Conservation (phyloP, 495 filamentous ascomycete genomes). For the Penicilliopsis zonata region DNA sequence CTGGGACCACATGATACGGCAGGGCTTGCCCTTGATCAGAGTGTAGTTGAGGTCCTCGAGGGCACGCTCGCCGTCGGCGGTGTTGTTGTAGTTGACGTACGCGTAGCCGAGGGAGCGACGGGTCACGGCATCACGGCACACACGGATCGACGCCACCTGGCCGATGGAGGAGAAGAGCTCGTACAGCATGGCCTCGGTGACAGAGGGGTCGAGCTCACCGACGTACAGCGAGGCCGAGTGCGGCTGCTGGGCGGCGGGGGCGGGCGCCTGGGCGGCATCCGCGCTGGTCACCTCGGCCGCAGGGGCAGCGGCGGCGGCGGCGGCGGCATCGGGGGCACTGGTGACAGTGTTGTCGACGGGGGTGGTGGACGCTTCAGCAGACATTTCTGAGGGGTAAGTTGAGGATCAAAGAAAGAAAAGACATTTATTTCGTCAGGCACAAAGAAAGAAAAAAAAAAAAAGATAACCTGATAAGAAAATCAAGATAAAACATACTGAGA, state of each 20-base stretch:
- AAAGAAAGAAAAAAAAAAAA: no score
- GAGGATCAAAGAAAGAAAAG: no score
- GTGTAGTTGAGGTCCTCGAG: constrained; percentile 99
- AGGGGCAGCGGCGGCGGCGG: constrained; percentile 22
- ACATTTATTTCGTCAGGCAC: no score
- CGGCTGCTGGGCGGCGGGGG: constrained; percentile 66
- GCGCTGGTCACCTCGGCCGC: constrained; percentile 17
- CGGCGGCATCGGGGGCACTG: constrained; percentile 27
- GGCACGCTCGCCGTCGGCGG: constrained; percentile 89
- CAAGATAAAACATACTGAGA: no score
- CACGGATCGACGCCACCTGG: constrained; percentile 97
- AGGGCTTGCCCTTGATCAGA: constrained; percentile 94
- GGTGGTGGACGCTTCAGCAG: constrained; percentile 32
- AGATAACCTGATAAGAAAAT: no score
- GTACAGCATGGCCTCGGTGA: constrained; percentile 99
- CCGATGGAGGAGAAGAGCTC: constrained; percentile 99
- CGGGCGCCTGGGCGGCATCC: constrained; percentile 42
- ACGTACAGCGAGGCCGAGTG: constrained; percentile 97
- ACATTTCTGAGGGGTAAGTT: constrained; percentile 28
- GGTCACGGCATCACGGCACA: constrained; percentile 98
- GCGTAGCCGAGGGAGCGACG: constrained; percentile 97
- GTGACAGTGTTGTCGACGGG: constrained; percentile 28
- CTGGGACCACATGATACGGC: constrained; percentile 99
- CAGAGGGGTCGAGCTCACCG: constrained; percentile 91
- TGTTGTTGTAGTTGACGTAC: constrained; percentile 99